phyloP scores from a whole-genome alignment of 2,329 filamentous ascomycete genomes.

The Curvularia lunata region DNA sequence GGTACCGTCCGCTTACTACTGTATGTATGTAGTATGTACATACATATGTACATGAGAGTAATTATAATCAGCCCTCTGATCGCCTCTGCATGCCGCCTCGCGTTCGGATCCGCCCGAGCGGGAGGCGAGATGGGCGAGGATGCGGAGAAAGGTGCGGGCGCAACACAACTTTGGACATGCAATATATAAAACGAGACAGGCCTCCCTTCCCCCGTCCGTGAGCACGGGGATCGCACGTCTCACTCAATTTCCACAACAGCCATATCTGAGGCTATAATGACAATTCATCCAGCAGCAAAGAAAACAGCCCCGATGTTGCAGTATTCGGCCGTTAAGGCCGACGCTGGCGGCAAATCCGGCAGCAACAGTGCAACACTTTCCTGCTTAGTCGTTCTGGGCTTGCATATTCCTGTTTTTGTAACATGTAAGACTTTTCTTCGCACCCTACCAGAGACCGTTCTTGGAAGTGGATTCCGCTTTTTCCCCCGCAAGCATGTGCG shows the following conservation, averaged over 20 bases:
- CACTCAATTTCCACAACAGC: not conserved
- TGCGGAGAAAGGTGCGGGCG: not conserved
- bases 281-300: slow-evolving; percentile 5
- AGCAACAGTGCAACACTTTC: slow-evolving; percentile 1
- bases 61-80: not conserved
- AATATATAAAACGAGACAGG: not conserved
- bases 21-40: no score
- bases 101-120: slow-evolving; percentile 14
- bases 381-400: slow-evolving; percentile 9
- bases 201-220: not conserved
- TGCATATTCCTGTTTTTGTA: slow-evolving; percentile 17
- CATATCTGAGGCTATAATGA: not conserved
- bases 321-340: slow-evolving; percentile 13
- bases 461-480: slow-evolving; percentile 1
- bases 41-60: no score
- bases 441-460: not conserved
- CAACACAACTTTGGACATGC: not conserved
- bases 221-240: not conserved
- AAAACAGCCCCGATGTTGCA: slow-evolving; percentile 10
- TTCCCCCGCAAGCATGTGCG: not conserved
- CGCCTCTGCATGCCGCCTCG: slow-evolving; percentile 2
- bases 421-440: slow-evolving; percentile 1
- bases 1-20: slow-evolving; percentile 1
- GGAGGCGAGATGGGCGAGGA: not conserved
- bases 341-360: slow-evolving; percentile 11